Base-by-base conservation (phyloP, 148 eudicot genomes). In the Diospyros lotus region DNA sequence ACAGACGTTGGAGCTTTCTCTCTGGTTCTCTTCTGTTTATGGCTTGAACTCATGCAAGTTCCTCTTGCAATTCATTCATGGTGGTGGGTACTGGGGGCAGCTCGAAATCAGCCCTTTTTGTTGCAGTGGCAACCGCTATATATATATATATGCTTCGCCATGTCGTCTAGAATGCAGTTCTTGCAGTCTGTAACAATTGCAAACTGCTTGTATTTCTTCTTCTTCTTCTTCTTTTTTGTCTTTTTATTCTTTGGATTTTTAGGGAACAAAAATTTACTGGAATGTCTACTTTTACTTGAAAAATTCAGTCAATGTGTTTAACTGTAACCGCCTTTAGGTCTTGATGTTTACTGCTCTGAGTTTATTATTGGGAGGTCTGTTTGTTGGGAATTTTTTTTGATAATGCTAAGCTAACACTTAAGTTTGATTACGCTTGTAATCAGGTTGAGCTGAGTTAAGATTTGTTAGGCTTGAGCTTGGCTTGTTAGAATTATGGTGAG, bases 11-110 rank as follows among this genome's bases (percentile, higher is more conserved):
- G 10, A 13, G 52, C 18, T 66, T 41, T 72, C 44, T 59, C 63
- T 68, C 66, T 58, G 8, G 8, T 54, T 53, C 38, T 53, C 38
- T 43, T 11, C 18, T 50, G n/a, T 28, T 69, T 39, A 12, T 39
- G 42, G 55, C 15, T 72, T 44, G 14, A 18, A 1, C 43, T 39
- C 3, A 3, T 43, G 18, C 67, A 73, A 73, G 68, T 38, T 52
- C 68, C 9, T 64, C n/a, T 38, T 77, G 68, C 72, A 41, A 59
- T 61, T 46, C 62, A 77, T 54, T 73, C 18, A 64, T 28, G 28
- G 28, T 28, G 28, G 28, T 28, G 28, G 28, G 50, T 71, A 67
- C 45, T 69, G 72, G 17, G 64, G 75, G 72, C 56, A 41, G 79
- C 58, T 69, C 39, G 41, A 17, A 73, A 15, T 48, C 63, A 13